These are phyloP conservation scores for Hypericum perforatum DNA, from an alignment of 345 rosid species.

Conservation along the genomic window DNA sequence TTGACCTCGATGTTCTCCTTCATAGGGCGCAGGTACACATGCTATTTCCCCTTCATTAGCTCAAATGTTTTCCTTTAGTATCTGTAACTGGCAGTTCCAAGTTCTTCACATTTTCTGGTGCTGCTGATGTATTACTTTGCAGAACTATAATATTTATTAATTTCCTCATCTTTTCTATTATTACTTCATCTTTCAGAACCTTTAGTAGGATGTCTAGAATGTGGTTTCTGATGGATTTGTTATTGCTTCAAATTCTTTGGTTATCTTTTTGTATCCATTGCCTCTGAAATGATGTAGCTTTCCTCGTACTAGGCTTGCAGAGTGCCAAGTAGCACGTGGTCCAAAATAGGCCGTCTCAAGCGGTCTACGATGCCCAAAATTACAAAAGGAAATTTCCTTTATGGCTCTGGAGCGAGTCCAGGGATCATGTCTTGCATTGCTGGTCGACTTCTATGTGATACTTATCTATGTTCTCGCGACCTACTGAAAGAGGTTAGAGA, in stretches of 20 bases:
- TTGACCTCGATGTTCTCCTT: conserved; percentile 92
- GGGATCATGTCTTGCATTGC: conserved; percentile 94
- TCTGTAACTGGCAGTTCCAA: neutral
- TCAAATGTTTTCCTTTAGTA: no score
- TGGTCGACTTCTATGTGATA: conserved; percentile 93
- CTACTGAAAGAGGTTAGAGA: conserved; percentile 68
- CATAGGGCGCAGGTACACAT: conserved; percentile 76
- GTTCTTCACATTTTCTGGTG: no score
- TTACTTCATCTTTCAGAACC: no score
- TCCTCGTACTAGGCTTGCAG: conserved; percentile 57
- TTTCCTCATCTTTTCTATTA: no score
- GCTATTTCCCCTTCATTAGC: conserved; percentile 6
- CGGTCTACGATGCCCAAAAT: conserved; percentile 92
- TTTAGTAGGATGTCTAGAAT: no score
- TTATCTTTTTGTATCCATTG: conserved; percentile 4
- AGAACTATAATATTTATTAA: no score
- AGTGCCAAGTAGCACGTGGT: conserved; percentile 90
- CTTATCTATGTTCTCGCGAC: conserved; percentile 81
- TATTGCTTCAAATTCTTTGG: neutral
- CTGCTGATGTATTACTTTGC: no score
- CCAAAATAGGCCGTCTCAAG: conserved; percentile 93
- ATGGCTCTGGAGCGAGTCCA: conserved; percentile 89
- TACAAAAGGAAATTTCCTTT: conserved; percentile 55
- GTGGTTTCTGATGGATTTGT: conserved; percentile 3
- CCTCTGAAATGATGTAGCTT: neutral